Evolutionary conservation across 2,329 filamentous ascomycete genomes (phyloP), one percentile per base, ranked within the genome.

Genomic region (Alternaria sp.): DNA sequence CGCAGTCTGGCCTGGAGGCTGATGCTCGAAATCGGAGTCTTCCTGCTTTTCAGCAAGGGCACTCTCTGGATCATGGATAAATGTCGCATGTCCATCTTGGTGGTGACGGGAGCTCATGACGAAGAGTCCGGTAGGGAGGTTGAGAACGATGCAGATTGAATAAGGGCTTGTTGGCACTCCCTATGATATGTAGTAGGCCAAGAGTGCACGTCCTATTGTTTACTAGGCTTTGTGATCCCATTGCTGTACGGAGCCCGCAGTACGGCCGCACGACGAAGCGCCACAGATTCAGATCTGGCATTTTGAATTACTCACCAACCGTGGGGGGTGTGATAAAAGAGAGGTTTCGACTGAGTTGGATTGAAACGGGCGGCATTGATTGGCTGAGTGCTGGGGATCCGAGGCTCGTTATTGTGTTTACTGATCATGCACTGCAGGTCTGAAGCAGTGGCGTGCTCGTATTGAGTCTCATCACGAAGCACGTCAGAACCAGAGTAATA

Each of bases 331-430:
- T 34, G 11, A 50, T 36, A 30, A 53, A 38, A 30, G 10, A 36
- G 12, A 45, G 41, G 12, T 4, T 40, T 20, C 9, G 38, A 20
- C 38, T 22, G 11, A 16, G 36, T 20, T 48, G 9, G 5, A 16
- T 16, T 14, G 22, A 12, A 22, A 6, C n/a, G 38, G 22, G 27
- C 22, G 3, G 32, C 34, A 5, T 20, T 38, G 38, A 54, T 58
- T 38, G 48, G 48, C 25, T 51, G 22, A n/a, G 22, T n/a, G 10
- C 3, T 4, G 11, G 41, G 18, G 28, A 25, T 41, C 50, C 54
- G 54, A 58, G 36, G 50, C 5, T 27, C 28, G 16, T 12, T 36
- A 5, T 46, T 16, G 30, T 46, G 56, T 54, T 58, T 58, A 55
- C 51, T 59, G 57, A 54, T 59, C 51, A 55, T 32, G 14, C 10